Conservation (phyloP, 805 yeast genomes). For the Candida manassasensis region DNA sequence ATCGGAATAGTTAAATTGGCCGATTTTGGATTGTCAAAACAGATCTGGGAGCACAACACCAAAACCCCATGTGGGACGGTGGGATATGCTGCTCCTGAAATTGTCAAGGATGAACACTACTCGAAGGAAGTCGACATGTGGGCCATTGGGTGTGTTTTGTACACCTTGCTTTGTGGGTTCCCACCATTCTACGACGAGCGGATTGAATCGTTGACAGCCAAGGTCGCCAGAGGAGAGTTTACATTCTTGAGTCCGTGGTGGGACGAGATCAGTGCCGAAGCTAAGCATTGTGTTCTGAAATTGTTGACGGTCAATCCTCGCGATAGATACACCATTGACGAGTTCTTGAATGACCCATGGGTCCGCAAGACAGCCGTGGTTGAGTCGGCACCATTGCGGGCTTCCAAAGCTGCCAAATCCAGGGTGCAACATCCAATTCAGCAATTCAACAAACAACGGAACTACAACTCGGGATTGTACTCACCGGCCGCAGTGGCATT, state of each 20-base stretch:
- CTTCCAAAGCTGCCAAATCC: neutral
- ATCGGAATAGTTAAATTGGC: slow-evolving; percentile 88
- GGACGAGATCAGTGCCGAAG: slow-evolving; percentile 72
- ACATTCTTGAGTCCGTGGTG: slow-evolving; percentile 82
- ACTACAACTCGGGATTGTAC: slow-evolving; percentile 33
- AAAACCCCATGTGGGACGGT: slow-evolving; percentile 99
- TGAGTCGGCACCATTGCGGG: neutral
- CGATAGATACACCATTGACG: slow-evolving; percentile 64
- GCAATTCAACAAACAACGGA: slow-evolving; percentile 16
- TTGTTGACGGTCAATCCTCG: slow-evolving; percentile 69
- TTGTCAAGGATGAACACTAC: slow-evolving; percentile 88
- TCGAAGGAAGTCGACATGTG: slow-evolving; percentile 97
- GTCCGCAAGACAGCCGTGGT: slow-evolving; percentile 24
- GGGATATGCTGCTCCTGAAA: slow-evolving; percentile 98
- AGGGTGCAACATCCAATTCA: slow-evolving; percentile 22
- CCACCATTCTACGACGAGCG: slow-evolving; percentile 94
- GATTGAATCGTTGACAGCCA: slow-evolving; percentile 67
- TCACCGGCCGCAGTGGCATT: slow-evolving; percentile 77
- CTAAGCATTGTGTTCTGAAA: slow-evolving; percentile 64
- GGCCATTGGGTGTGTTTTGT: slow-evolving; percentile 96
- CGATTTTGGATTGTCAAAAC: slow-evolving; percentile 92
- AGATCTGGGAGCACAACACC: slow-evolving; percentile 80
- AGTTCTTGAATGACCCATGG: slow-evolving; percentile 77
- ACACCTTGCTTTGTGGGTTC: slow-evolving; percentile 91
- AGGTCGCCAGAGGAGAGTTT: slow-evolving; percentile 75